These are phyloP conservation scores for Diaporthe helianthi DNA, from an alignment of 2,329 filamentous ascomycete species.

Conservation along the genomic window DNA sequence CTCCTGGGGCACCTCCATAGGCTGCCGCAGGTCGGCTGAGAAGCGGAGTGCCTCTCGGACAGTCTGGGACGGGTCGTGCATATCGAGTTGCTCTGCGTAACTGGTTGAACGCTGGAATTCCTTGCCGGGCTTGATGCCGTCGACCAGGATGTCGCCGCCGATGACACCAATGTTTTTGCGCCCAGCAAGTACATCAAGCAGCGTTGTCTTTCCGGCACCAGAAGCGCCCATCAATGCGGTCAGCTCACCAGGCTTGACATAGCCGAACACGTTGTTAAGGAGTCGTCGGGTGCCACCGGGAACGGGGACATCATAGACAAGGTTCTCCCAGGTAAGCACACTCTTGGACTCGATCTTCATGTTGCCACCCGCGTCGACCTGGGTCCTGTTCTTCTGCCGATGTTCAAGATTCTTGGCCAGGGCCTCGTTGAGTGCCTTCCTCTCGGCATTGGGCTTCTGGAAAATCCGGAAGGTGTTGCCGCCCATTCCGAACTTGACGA, in stretches of 20 bases:
- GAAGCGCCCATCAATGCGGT: slow-evolving; percentile 84
- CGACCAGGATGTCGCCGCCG: slow-evolving; percentile 62
- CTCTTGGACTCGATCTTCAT: slow-evolving; percentile 66
- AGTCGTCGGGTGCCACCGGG: slow-evolving; percentile 62
- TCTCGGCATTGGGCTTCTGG: slow-evolving; percentile 72
- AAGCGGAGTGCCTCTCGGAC: slow-evolving; percentile 70
- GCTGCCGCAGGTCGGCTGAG: slow-evolving; percentile 67
- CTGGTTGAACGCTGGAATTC: slow-evolving; percentile 68
- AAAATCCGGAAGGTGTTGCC: slow-evolving; percentile 84
- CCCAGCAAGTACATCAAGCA: slow-evolving; percentile 76
- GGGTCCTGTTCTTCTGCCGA: slow-evolving; percentile 55
- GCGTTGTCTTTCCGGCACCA: slow-evolving; percentile 86
- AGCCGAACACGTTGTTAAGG: slow-evolving; percentile 66
- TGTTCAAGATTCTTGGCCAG: slow-evolving; percentile 66
- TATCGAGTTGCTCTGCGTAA: slow-evolving; percentile 68
- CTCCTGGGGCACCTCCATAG: slow-evolving; percentile 56
- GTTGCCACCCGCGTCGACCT: slow-evolving; percentile 49
- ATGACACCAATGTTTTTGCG: slow-evolving; percentile 70
- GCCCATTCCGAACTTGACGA: slow-evolving; percentile 78
- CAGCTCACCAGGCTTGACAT: slow-evolving; percentile 77
- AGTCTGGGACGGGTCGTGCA: slow-evolving; percentile 68
- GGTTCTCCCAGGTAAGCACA: slow-evolving; percentile 84
- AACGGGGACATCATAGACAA: slow-evolving; percentile 77
- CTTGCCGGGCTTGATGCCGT: slow-evolving; percentile 62
- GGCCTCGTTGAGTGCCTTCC: slow-evolving; percentile 68